Base-by-base conservation (phyloP, 345 rosid genomes). In the Pelargonium nanum region DNA sequence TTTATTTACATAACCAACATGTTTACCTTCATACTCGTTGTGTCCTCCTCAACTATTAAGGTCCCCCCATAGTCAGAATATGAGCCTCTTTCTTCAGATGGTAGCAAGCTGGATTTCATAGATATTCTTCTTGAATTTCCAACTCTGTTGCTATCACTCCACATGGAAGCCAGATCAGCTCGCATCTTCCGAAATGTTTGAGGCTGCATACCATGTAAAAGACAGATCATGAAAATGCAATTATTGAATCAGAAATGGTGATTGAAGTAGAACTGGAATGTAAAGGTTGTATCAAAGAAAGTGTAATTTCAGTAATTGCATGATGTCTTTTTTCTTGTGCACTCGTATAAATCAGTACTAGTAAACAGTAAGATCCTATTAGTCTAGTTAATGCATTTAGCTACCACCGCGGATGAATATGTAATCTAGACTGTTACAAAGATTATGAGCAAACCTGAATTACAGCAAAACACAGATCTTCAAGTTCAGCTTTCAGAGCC, bases 391-490 rank as follows among this genome's bases (percentile, higher is more conserved):
- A 15, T 6, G 48, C 48, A 40, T 7, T 40, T 40, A 12, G 15
- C 48, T 40, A 48, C 65, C 48, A 59, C 61, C 62, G 28, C 20
- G 32, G 50, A 61, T 22, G 13, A 19, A 51, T 32, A 48, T 59
- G 65, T 15, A 5, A 9, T 32, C 32, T 1, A 22, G 22, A 63
- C 51, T 56, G 4, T 53, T 21, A 13, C 48, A 64, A 61, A 6
- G 24, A 55, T 53, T 58, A 53, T 51, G 28, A 63, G 57, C 75
- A 73, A 34, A 85, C 92, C 88, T 85, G 88, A 78, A 85, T 78
- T 75, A 85, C 85, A 26, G 83, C 88, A 67, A 85, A 85, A 64
- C 88, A 85, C 50, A 83, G 71, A 81, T 85, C 88, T 76, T 85
- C 88, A 24, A 85, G 61, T 67, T 85, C 86, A 30, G 88, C 84